A percentile compares a stretch with the other conserved stretches of the same genome.
Evolutionary conservation across 2,329 filamentous ascomycete species (phyloP).

Genomic region (Aspergillus ruber): DNA sequence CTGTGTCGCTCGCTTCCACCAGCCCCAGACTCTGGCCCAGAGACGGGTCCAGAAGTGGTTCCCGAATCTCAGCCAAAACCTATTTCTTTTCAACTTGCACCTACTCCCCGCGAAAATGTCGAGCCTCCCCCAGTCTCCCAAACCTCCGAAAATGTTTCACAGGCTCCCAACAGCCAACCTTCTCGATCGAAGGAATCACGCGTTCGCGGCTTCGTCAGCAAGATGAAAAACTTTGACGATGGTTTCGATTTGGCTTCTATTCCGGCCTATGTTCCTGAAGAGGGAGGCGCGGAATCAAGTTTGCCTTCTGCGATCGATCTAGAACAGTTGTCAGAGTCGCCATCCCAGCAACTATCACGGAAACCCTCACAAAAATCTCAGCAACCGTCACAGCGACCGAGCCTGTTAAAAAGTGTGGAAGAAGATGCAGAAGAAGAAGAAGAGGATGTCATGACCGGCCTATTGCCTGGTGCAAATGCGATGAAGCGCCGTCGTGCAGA

Average conservation of each 20-base stretch:
- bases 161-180: constrained; percentile 6
- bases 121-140: background rate
- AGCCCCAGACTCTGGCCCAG: constrained; percentile 50
- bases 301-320: constrained; percentile 17
- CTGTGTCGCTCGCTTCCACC: constrained; percentile 60
- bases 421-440: constrained; percentile 40
- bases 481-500: constrained; percentile 72
- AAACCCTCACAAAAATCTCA: constrained; percentile 19
- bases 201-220: constrained; percentile 29
- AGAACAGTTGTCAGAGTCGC: constrained; percentile 2
- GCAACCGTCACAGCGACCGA: constrained; percentile 21
- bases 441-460: constrained; percentile 59
- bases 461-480: constrained; percentile 69
- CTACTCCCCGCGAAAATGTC: background rate
- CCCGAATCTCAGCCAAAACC: background rate
- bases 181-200: constrained; percentile 16
- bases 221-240: constrained; percentile 69
- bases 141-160: constrained; percentile 4
- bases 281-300: constrained; percentile 8
- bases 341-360: constrained; percentile 1
- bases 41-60: constrained; percentile 20
- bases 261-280: constrained; percentile 29
- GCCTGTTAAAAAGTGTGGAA: constrained; percentile 21
- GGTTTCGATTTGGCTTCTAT: constrained; percentile 44
- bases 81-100: background rate